Base-by-base conservation (phyloP, 2,329 filamentous ascomycete species). In the Pseudocercospora fijiensis region DNA sequence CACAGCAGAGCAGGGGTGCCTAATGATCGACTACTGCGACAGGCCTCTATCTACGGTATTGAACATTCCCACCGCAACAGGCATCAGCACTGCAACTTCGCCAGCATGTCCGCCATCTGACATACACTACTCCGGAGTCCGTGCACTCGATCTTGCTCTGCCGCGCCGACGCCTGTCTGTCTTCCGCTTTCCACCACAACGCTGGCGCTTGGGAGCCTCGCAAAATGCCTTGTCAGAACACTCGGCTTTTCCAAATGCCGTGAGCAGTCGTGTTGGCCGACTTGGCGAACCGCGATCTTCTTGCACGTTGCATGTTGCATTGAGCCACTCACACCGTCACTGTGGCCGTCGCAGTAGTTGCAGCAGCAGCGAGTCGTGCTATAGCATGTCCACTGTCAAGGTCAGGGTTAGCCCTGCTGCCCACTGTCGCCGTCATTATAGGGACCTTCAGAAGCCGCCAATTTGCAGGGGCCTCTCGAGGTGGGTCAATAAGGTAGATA, bases 231-330 rank as follows among this genome's bases (percentile, higher is more conserved):
- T 10, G n/a, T n/a, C n/a, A n/a, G 43, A 45, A 20, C n/a, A 45
- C 1, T 45, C 43, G 43, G 43, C 16, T 22, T 18, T 51, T 51
- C 9, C 47, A 51, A 51, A 51, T 51, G 10, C n/a, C 18, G 47
- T 24, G 10, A 22, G 20, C 43, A 45, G 43, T 45, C 9, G 43
- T 24, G 43, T 24, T 47, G 20, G 22, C 45, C 49, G n/a, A 18
- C 28, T 26, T 30, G 26, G 49, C 26, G 13, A 5, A 24, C 26
- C 22, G 49, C 20, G 9, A 27, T 27, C 20, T 24, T 27, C 20
- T 24, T 52, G 49, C 49, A 52, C 27, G 20, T 52, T 27, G 49
- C 49, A 52, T 52, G n/a, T n/a, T n/a, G n/a, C n/a, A n/a, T n/a
- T n/a, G 49, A 52, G 27, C 49, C 49, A 10, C 33, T 52, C 49